These are phyloP conservation scores for Panellus pusillus DNA, from an alignment of 768 basidiomycete genomes.

Conservation along the genomic window DNA sequence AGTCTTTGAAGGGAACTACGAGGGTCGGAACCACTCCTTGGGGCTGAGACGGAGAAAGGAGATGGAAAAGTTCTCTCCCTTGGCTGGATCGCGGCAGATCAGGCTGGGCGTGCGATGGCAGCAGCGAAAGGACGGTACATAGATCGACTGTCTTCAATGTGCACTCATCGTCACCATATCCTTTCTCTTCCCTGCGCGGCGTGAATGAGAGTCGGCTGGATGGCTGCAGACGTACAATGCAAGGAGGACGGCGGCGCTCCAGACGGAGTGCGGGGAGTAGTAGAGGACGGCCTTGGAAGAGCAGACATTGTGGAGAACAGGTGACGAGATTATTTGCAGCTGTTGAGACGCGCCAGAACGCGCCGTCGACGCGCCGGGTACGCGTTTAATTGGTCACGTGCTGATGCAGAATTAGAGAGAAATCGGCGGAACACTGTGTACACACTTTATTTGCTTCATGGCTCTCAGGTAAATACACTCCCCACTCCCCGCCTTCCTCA, in stretches of 20 bases:
- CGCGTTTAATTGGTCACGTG: too few species aligned
- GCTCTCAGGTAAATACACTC: constrained; percentile 32
- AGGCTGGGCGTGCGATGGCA: neutral
- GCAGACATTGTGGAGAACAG: constrained; percentile 25
- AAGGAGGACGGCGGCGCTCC: constrained; percentile 64
- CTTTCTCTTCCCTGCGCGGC: constrained; percentile 65
- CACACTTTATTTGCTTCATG: neutral
- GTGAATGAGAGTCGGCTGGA: constrained; percentile 7
- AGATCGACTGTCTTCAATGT: constrained; percentile 69
- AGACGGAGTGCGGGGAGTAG: constrained; percentile 57
- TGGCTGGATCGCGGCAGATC: constrained; percentile 42
- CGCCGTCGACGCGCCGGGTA: too few species aligned
- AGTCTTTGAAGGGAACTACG: constrained; percentile 80
- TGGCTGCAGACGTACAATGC: constrained; percentile 46
- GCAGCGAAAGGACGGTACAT: constrained; percentile 30
- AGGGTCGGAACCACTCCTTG: constrained; percentile 78
- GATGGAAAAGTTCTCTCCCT: constrained; percentile 77
- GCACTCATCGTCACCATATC: constrained; percentile 77
- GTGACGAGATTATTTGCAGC: constrained; percentile 3
- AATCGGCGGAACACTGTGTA: too few species aligned
- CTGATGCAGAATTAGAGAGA: too few species aligned
- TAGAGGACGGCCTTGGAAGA: constrained; percentile 80
- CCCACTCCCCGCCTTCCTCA: neutral
- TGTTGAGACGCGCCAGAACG: neutral
- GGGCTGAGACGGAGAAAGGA: constrained; percentile 77